These are phyloP conservation scores for Arctostaphylos glauca DNA, from an alignment of 148 eudicot genomes.

Conservation along the genomic window DNA sequence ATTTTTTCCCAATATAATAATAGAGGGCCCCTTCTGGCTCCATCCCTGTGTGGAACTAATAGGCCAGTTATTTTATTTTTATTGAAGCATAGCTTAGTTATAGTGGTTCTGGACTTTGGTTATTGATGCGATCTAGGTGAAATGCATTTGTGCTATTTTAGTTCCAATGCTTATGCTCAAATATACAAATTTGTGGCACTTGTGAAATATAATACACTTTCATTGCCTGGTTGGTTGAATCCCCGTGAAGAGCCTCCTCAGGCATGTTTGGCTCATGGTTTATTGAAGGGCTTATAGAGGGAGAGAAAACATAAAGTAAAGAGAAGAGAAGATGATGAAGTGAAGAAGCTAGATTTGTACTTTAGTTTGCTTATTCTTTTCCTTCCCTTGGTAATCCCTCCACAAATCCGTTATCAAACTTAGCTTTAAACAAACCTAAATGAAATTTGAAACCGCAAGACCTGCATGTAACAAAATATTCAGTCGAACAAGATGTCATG, in stretches of 20 bases:
- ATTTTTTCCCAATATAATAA: no score
- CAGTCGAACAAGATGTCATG: background rate
- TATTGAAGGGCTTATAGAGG: background rate
- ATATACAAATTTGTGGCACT: background rate
- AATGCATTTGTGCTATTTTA: slow-evolving; percentile 18
- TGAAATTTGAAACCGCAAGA: background rate
- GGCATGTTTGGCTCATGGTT: background rate
- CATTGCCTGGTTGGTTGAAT: background rate
- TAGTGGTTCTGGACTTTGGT: background rate
- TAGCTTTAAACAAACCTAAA: background rate
- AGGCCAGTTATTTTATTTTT: background rate
- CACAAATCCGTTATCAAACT: background rate
- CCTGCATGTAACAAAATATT: background rate
- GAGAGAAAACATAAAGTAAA: background rate
- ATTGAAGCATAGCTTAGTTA: background rate
- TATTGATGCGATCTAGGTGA: background rate
- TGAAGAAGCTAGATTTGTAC: background rate
- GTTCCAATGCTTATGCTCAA: background rate
- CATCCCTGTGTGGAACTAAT: background rate
- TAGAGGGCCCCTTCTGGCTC: no score
- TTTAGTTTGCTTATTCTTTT: background rate
- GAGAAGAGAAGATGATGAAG: background rate
- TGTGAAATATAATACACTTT: background rate
- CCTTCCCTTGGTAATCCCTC: background rate
- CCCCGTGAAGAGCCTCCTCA: background rate